Percentiles rank a stretch among this genome's conserved stretches.
These are phyloP conservation scores for Pholiota microspora DNA, from an alignment of 768 basidiomycete genomes.

Conservation along the genomic window DNA sequence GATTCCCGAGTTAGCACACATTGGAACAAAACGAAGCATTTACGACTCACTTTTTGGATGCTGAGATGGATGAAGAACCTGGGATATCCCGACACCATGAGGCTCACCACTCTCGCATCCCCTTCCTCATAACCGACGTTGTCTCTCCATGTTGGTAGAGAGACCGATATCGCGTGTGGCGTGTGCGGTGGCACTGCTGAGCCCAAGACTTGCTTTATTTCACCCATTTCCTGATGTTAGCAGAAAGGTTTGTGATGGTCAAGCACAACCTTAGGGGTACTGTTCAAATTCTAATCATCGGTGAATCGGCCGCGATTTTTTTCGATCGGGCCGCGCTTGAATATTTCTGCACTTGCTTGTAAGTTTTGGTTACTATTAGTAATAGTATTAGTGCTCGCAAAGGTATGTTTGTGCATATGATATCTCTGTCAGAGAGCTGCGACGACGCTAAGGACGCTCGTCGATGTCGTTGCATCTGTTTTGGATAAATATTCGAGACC, in stretches of 20 bases:
- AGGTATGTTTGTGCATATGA: too few relatives aligned
- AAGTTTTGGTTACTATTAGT: neutral
- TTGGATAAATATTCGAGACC: too few relatives aligned
- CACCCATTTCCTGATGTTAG: slow-evolving; percentile 5
- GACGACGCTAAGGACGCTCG: slow-evolving; percentile 75
- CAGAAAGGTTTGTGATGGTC: too few relatives aligned
- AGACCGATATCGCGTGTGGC: slow-evolving; percentile 93
- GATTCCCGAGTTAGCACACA: neutral
- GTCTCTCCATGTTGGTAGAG: slow-evolving; percentile 89
- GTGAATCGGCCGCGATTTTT: neutral
- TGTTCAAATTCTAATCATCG: too few relatives aligned
- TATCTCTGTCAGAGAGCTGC: slow-evolving; percentile 41
- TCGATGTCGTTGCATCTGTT: slow-evolving; percentile 79
- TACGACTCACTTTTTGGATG: slow-evolving; percentile 69
- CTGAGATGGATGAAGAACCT: slow-evolving; percentile 90
- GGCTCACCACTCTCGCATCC: slow-evolving; percentile 70
- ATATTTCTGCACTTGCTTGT: too few relatives aligned
- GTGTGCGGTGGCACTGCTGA: slow-evolving; percentile 62
- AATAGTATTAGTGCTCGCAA: neutral
- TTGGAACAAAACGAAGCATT: slow-evolving; percentile 6
- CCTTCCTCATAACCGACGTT: slow-evolving; percentile 92
- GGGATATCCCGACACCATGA: slow-evolving; percentile 90
- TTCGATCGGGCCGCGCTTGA: neutral
- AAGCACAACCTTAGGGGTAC: too few relatives aligned
- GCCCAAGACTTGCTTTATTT: slow-evolving; percentile 38